Conservation (phyloP, 495 filamentous ascomycete genomes). For the Penicillium paradoxum region DNA sequence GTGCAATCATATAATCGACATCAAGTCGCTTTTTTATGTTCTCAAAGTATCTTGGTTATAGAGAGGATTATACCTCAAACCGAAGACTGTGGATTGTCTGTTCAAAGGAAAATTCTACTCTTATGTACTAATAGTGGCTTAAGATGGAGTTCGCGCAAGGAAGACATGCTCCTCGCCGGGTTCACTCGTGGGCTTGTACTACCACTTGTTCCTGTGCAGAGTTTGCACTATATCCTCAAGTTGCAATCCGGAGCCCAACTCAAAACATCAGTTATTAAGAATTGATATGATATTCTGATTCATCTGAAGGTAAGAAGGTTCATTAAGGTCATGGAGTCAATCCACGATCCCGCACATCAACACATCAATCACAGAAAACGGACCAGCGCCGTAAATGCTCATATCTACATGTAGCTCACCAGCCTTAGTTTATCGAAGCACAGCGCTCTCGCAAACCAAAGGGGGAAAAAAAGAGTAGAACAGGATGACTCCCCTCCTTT, state of each 20-base stretch:
- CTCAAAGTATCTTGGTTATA: background rate
- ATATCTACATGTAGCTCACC: slow-evolving; percentile 45
- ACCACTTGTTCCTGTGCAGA: background rate
- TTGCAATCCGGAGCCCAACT: background rate
- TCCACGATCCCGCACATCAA: slow-evolving; percentile 15
- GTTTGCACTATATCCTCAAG: background rate
- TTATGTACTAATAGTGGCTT: too few species aligned
- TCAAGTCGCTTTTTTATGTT: slow-evolving; percentile 21
- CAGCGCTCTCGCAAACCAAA: slow-evolving; percentile 29
- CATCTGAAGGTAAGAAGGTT: slow-evolving; percentile 4
- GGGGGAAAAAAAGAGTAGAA: slow-evolving; percentile 20
- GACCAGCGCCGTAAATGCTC: slow-evolving; percentile 43
- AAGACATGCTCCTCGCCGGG: background rate
- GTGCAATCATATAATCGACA: slow-evolving; percentile 25
- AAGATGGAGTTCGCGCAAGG: background rate
- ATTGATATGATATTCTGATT: background rate
- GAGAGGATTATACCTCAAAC: background rate
- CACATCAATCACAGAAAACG: slow-evolving; percentile 23
- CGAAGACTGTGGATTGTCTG: background rate
- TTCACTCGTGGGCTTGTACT: background rate
- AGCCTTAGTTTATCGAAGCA: slow-evolving; percentile 39
- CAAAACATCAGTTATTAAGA: background rate
- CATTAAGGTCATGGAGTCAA: slow-evolving; percentile 19
- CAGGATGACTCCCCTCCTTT: slow-evolving; percentile 11
- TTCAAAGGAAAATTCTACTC: background rate